A percentile compares a stretch with the other conserved stretches of the same genome.
phyloP scores from a whole-genome alignment of 768 basidiomycete genomes.

The Leccinum truebloodii region DNA sequence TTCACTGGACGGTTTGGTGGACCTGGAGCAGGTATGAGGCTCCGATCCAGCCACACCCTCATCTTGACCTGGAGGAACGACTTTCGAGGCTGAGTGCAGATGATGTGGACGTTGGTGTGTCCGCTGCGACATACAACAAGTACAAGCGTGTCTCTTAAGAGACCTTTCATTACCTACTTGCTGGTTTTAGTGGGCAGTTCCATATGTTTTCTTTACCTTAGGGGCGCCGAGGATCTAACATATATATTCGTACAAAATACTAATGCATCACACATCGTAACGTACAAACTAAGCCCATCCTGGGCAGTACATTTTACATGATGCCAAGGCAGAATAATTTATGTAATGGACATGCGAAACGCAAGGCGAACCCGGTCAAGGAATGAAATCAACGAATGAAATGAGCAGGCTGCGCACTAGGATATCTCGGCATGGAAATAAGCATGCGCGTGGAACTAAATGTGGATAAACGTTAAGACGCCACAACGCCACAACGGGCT shows the following conservation, averaged over 20 bases:
- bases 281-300: constrained; percentile 4
- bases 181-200: constrained; percentile 9
- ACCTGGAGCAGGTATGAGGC: constrained; percentile 26
- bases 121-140: constrained; percentile 31
- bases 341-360: constrained; percentile 9
- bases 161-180: constrained; percentile 1
- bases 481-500: constrained; percentile 6
- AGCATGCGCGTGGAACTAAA: constrained; percentile 1
- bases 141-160: constrained; percentile 33
- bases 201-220: background rate
- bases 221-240: background rate
- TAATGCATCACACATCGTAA: constrained; percentile 22
- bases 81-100: constrained; percentile 23
- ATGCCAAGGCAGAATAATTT: constrained; percentile 9
- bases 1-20: constrained; percentile 37
- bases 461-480: constrained; percentile 13
- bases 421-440: constrained; percentile 25
- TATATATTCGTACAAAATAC: constrained; percentile 20
- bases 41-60: constrained; percentile 20
- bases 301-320: constrained; percentile 5
- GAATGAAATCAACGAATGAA: constrained; percentile 1
- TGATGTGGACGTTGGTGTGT: constrained; percentile 33
- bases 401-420: constrained; percentile 18
- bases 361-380: constrained; percentile 2
- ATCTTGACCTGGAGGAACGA: constrained; percentile 27